Evolutionary conservation across 345 rosid species (phyloP).

Genomic region (Citrus glauca): DNA sequence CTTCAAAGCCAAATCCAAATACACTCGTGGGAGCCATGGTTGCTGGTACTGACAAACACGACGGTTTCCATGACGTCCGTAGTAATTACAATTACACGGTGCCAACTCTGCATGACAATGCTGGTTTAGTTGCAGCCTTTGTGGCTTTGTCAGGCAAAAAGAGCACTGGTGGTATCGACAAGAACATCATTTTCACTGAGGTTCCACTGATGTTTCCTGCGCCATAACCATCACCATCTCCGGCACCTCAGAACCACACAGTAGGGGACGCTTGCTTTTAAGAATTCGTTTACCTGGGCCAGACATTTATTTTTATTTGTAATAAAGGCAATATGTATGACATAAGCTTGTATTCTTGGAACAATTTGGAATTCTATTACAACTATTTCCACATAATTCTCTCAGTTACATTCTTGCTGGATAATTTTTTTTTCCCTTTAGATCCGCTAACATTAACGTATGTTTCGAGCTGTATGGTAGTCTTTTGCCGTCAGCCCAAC

Average conservation of each 20-base stretch:
- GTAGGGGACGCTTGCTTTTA: slow-evolving; percentile 3
- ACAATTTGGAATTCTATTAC: slow-evolving; percentile 15
- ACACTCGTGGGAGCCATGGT: slow-evolving; percentile 93
- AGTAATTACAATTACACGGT: slow-evolving; percentile 90
- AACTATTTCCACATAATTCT: slow-evolving; percentile 17
- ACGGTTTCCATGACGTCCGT: slow-evolving; percentile 81
- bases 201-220: slow-evolving; percentile 95
- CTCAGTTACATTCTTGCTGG: neutral
- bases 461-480: neutral
- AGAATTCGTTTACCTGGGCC: slow-evolving; percentile 18
- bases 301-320: slow-evolving; percentile 18
- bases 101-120: slow-evolving; percentile 90
- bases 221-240: slow-evolving; percentile 69
- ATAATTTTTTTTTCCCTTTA: neutral
- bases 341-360: slow-evolving; percentile 33
- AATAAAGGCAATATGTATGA: slow-evolving; percentile 22
- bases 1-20: slow-evolving; percentile 76
- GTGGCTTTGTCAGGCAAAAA: slow-evolving; percentile 82
- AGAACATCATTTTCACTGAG: slow-evolving; percentile 82
- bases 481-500: neutral
- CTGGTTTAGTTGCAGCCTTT: slow-evolving; percentile 89
- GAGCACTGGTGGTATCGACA: slow-evolving; percentile 52
- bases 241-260: slow-evolving; percentile 83
- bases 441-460: neutral
- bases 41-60: slow-evolving; percentile 90